A percentile compares a stretch with the other conserved stretches of the same genome.
These are phyloP conservation scores for Aureobasidium mangrovei DNA, from an alignment of 2,329 filamentous ascomycete species.

Conservation along the genomic window DNA sequence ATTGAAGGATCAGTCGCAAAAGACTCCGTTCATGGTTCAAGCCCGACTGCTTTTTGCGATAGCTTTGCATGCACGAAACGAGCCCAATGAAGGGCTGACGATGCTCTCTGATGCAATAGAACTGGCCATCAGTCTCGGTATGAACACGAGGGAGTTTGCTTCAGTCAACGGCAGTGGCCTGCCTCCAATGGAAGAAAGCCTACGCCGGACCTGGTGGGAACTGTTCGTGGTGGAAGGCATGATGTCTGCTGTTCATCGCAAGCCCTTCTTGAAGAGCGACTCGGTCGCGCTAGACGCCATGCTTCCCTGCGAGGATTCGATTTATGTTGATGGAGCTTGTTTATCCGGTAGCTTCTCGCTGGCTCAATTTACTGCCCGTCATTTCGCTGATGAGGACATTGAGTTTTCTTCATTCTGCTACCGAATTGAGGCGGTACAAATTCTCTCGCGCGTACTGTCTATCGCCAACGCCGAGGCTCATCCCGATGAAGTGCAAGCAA, in stretches of 20 bases:
- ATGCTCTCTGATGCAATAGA: slow-evolving; percentile 60
- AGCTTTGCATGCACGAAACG: slow-evolving; percentile 65
- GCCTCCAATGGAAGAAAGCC: slow-evolving; percentile 67
- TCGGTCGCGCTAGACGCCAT: slow-evolving; percentile 59
- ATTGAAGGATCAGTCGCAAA: slow-evolving; percentile 17
- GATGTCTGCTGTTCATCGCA: slow-evolving; percentile 69
- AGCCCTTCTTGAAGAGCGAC: slow-evolving; percentile 60
- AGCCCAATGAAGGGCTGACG: slow-evolving; percentile 59
- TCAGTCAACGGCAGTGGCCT: slow-evolving; percentile 54
- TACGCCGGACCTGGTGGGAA: slow-evolving; percentile 88
- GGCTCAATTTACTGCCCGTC: slow-evolving; percentile 64
- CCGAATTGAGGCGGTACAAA: slow-evolving; percentile 70
- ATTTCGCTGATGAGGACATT: slow-evolving; percentile 61
- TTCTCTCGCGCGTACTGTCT: slow-evolving; percentile 66
- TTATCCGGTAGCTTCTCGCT: slow-evolving; percentile 55
- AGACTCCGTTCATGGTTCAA: slow-evolving; percentile 55
- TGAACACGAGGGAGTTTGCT: slow-evolving; percentile 64
- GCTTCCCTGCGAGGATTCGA: slow-evolving; percentile 72
- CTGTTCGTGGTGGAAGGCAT: slow-evolving; percentile 72
- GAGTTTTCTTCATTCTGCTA: slow-evolving; percentile 80
- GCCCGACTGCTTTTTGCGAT: slow-evolving; percentile 69
- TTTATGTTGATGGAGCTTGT: slow-evolving; percentile 43
- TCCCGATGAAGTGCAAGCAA: slow-evolving; percentile 41
- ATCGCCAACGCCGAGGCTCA: slow-evolving; percentile 26
- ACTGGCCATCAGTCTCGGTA: slow-evolving; percentile 64